Base-by-base conservation (phyloP, 176 grass and related monocot species). In the Bonia amplexicaulis region DNA sequence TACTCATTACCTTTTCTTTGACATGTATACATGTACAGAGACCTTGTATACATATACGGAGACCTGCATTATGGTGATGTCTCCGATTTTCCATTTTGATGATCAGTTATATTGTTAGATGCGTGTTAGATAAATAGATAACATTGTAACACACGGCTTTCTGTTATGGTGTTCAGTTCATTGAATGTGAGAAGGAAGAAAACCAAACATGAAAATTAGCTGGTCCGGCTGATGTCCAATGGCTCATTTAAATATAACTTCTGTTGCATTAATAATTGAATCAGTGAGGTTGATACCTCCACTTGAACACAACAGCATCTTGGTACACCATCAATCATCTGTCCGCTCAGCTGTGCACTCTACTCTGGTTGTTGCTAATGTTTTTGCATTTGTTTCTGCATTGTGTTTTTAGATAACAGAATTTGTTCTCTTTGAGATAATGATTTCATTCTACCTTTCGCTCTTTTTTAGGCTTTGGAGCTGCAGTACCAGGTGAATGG, bases 401-500 rank as follows among this genome's bases (percentile, higher is more conserved):
- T 46, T 47, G 22, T 27, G 6, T 76, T 57, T 80, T 23, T 9
- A 77, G 25, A 35, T n/a, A 26, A 25, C 4, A 59, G 5, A 25
- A 14, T 87, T 62, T 44, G 33, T 40, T 58, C 16, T 69, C 54
- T 85, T 27, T 41, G 27, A 83, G 67, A 29, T 46, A 41, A 78
- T 76, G 74, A 71, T 88, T 40, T 42, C 40, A 17, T 52, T 42
- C 13, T 29, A 15, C 53, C 17, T 54, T 65, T 63, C 49, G 20
- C 20, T 37, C 29, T 67, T 69, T 82, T 67, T 59, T 76, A 91
- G 92, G 92, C 89, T 64, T 82, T 93, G 79, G 89, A 93, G 73
- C 79, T 84, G 54, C 85, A 88, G 31, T 90, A 90, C 71, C 86
- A 88, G 69, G 86, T 90, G 80, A 88, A 91, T 80, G 92, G 92